Percentiles rank a stretch among this genome's conserved stretches.
These are phyloP conservation scores for Myriosclerotinia scirpicola DNA, from an alignment of 2,329 filamentous ascomycete genomes.

Conservation along the genomic window DNA sequence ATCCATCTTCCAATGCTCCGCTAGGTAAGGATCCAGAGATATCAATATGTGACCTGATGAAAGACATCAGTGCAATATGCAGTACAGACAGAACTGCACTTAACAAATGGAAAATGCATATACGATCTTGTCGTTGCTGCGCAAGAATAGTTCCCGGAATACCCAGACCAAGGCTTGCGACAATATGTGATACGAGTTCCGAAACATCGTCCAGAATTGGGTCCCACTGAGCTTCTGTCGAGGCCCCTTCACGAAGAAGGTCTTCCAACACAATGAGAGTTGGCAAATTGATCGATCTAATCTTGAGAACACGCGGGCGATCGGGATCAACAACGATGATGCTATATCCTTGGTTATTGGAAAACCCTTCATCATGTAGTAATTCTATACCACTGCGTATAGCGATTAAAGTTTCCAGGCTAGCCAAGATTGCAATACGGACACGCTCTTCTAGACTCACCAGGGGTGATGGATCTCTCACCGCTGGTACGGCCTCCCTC, in stretches of 20 bases:
- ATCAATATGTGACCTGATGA: constrained; percentile 6
- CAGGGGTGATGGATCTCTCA: not conserved
- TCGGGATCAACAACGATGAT: not conserved
- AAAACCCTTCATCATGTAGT: not conserved
- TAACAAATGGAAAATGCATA: not conserved
- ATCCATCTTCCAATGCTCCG: not conserved
- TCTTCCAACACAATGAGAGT: not conserved
- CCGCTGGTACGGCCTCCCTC: too few relatives aligned
- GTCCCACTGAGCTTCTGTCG: not conserved
- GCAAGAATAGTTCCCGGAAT: not conserved
- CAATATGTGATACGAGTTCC: not conserved
- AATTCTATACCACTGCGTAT: not conserved
- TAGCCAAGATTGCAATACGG: not conserved
- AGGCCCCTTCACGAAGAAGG: not conserved
- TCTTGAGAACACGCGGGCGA: not conserved
- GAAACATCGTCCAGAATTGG: not conserved
- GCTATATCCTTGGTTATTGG: not conserved
- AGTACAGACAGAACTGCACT: not conserved
- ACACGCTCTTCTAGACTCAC: not conserved
- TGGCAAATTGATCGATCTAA: not conserved
- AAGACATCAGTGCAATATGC: constrained; percentile 1
- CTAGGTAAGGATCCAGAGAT: not conserved
- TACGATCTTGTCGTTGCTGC: not conserved
- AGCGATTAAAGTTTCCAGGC: not conserved
- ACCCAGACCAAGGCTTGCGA: not conserved